These are phyloP conservation scores for Citeromyces hawaiiensis DNA, from an alignment of 1,139 yeast genomes.

Conservation along the genomic window DNA sequence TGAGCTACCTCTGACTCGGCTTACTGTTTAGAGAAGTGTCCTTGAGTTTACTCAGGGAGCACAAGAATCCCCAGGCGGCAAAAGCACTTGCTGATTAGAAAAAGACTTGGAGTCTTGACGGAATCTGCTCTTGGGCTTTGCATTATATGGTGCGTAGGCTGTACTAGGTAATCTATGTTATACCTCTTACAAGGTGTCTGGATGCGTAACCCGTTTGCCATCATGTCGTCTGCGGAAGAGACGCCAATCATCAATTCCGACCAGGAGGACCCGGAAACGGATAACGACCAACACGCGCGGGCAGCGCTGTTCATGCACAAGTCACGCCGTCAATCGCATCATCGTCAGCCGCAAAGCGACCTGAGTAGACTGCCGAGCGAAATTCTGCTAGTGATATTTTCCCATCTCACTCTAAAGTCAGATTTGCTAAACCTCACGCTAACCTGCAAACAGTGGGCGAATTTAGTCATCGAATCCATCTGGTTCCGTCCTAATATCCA, in stretches of 20 bases:
- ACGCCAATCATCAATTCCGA: background rate
- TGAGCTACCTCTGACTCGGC: too few relatives aligned
- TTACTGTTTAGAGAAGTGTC: too few relatives aligned
- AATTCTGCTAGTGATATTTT: slow-evolving; percentile 57
- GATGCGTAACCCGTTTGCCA: background rate
- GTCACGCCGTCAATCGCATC: background rate
- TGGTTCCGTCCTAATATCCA: slow-evolving; percentile 86
- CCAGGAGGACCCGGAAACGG: background rate
- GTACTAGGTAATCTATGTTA: too few relatives aligned
- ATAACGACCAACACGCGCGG: slow-evolving; percentile 1
- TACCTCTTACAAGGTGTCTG: too few relatives aligned
- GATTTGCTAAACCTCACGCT: slow-evolving; percentile 61
- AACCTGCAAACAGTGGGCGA: slow-evolving; percentile 77
- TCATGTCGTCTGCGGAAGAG: background rate
- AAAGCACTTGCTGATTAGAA: too few relatives aligned
- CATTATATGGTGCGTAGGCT: too few relatives aligned
- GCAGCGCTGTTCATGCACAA: background rate
- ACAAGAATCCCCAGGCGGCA: too few relatives aligned
- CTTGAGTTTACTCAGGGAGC: too few relatives aligned
- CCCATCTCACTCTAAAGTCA: slow-evolving; percentile 43
- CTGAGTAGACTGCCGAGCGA: slow-evolving; percentile 52
- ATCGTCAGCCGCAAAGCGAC: background rate
- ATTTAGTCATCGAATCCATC: slow-evolving; percentile 62
- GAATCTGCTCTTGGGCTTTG: too few relatives aligned
- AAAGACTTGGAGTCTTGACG: too few relatives aligned